phyloP scores from a whole-genome alignment of 495 filamentous ascomycete genomes.

The Trypethelium eluteriae region DNA sequence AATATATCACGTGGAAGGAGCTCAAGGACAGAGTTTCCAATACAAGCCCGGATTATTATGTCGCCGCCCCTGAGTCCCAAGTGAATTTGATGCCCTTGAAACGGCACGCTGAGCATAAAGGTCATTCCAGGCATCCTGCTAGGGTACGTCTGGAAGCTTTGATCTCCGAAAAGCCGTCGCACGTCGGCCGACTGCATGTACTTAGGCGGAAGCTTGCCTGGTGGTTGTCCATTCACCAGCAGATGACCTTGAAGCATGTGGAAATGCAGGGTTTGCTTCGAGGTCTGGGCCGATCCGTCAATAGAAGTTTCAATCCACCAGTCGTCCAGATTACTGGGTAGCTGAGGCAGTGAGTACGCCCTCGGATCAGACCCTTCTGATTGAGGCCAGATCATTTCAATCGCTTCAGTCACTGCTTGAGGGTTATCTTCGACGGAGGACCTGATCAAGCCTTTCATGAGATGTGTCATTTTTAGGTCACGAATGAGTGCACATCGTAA shows the following conservation, averaged over 20 bases:
- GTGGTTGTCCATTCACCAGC: conserved; percentile 42
- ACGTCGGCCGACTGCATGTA: conserved; percentile 35
- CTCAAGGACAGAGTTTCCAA: conserved; percentile 26
- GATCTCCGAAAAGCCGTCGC: conserved; percentile 44
- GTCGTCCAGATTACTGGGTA: conserved; percentile 27
- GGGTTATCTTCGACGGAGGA: conserved; percentile 25
- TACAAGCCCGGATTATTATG: conserved; percentile 37
- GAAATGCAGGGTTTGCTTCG: conserved; percentile 35
- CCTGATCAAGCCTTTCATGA: conserved; percentile 33
- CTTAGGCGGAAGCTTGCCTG: conserved; percentile 43
- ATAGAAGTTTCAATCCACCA: conserved; percentile 32
- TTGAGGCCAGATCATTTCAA: conserved; percentile 25
- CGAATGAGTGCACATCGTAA: conserved; percentile 38
- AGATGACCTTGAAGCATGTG: conserved; percentile 44
- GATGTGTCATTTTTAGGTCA: conserved; percentile 42
- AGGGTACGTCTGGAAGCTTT: conserved; percentile 41
- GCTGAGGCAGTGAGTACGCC: conserved; percentile 20
- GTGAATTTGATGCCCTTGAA: conserved; percentile 40
- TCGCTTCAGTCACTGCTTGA: conserved; percentile 28
- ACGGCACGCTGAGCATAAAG: conserved; percentile 32
- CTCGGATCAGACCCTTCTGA: conserved; percentile 16
- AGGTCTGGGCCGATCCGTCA: conserved; percentile 18
- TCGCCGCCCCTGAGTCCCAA: conserved; percentile 39
- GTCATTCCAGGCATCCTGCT: conserved; percentile 43
- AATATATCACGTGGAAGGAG: conserved; percentile 35